A percentile compares a stretch with the other conserved stretches of the same genome.
These are phyloP conservation scores for Boletus tomentosulus DNA, from an alignment of 768 basidiomycete genomes.

Conservation along the genomic window DNA sequence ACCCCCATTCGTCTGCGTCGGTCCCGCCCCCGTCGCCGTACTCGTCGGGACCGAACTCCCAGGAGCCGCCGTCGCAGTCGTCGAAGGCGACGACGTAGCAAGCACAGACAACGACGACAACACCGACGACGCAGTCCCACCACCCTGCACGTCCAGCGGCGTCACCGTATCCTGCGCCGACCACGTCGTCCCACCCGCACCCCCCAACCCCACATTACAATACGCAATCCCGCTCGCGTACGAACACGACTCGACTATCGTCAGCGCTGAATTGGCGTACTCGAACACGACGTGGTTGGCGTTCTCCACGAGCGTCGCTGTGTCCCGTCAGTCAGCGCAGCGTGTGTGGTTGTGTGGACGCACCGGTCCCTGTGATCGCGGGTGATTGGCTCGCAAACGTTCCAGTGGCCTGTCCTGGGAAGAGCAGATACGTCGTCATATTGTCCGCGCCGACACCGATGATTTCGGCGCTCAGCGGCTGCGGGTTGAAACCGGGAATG, in stretches of 20 bases:
- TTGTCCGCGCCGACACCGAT: slow-evolving; percentile 41
- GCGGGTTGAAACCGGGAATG: slow-evolving; percentile 44
- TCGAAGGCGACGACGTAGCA: neutral
- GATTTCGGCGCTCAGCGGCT: slow-evolving; percentile 39
- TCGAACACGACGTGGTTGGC: slow-evolving; percentile 3
- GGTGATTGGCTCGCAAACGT: slow-evolving; percentile 22
- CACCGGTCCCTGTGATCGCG: slow-evolving; percentile 36
- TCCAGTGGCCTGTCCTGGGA: slow-evolving; percentile 34
- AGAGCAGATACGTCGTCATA: slow-evolving; percentile 40
- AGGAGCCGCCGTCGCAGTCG: neutral
- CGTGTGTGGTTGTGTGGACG: too few species aligned
- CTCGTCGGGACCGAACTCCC: slow-evolving; percentile 2
- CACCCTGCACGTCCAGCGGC: slow-evolving; percentile 10
- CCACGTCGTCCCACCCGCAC: neutral
- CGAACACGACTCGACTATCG: slow-evolving; percentile 11
- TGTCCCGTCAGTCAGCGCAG: too few species aligned
- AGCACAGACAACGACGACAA: neutral
- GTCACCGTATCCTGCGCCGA: neutral
- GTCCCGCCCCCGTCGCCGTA: neutral
- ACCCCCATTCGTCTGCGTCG: slow-evolving; percentile 1
- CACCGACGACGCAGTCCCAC: slow-evolving; percentile 1
- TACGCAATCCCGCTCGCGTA: slow-evolving; percentile 2
- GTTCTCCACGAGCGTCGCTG: slow-evolving; percentile 5
- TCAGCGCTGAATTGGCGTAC: slow-evolving; percentile 6
- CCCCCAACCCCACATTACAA: neutral